These are phyloP conservation scores for Cladosporium sp. DNA, from an alignment of 2,329 filamentous ascomycete genomes.

Conservation along the genomic window DNA sequence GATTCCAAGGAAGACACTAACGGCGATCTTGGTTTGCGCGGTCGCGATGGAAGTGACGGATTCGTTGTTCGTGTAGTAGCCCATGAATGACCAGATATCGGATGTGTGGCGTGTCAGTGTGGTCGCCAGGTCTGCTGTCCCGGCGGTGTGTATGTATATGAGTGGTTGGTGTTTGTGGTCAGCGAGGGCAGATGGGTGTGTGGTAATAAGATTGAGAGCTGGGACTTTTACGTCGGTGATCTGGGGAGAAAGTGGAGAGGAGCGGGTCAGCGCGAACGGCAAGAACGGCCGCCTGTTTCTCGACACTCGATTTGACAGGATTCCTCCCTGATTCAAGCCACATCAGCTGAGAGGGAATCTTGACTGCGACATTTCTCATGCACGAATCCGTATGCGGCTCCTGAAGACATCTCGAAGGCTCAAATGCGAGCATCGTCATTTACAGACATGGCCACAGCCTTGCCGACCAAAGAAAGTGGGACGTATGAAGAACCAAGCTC, in stretches of 20 bases:
- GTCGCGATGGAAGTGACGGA: conserved; percentile 10
- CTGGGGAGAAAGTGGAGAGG: conserved; percentile 8
- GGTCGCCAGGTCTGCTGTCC: conserved; percentile 12
- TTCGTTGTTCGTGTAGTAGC: conserved; percentile 21
- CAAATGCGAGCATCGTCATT: not conserved
- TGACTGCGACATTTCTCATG: not conserved
- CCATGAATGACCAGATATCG: conserved; percentile 15
- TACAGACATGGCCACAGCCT: not conserved
- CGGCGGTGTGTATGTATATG: not conserved
- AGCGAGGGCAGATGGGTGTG: not conserved
- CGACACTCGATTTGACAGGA: not conserved
- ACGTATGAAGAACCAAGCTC: not conserved
- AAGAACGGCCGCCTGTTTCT: not conserved
- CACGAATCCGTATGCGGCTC: not conserved
- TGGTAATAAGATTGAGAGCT: conserved; percentile 8
- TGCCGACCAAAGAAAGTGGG: not conserved
- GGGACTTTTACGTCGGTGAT: conserved; percentile 11
- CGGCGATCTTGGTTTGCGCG: conserved; percentile 19
- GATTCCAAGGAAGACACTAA: conserved; percentile 16
- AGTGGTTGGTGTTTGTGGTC: conserved; percentile 4
- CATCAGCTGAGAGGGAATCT: not conserved
- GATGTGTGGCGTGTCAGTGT: not conserved
- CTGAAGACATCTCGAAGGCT: not conserved
- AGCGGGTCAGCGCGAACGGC: conserved; percentile 4
- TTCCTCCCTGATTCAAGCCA: conserved; percentile 9